Evolutionary conservation across 1,139 yeast genomes (phyloP), one percentile per base, ranked within the genome.

Genomic region (Sugiyamaella castrensis): DNA sequence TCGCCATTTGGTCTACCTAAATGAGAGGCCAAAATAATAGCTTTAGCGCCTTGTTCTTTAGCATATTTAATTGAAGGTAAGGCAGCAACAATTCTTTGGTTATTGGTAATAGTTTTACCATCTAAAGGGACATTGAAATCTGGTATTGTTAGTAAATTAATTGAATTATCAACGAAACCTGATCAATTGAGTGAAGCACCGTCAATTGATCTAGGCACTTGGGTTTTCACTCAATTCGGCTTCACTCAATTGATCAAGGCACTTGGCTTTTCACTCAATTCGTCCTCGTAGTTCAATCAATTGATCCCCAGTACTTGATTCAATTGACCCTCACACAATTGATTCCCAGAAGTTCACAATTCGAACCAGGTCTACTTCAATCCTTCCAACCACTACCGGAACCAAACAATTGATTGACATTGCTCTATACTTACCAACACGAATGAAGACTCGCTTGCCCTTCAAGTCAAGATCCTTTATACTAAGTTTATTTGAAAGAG

Each of bases 1-100:
- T 87, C 88, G 68, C 98, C 98, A 70, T 91, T 91, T 71, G 98
- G 98, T 77, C 98, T 87, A 64, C 98, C 98, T 71, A 91, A 80
- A 72, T 91, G 98, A 54, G 97, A 89, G 57, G 97, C 97, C 65
- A 91, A 81, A 59, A 92, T 75, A 57, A 91, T 82, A 57, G 83
- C 87, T 79, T 86, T 87, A 68, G 98, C 96, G 66, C 85, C 81
- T 51, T 89, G 82, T 66, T 87, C 91, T 70, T 85, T 75, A 51
- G 92, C 97, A 69, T 89, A 89, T 75, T 91, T 75, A 76, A 91
- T 91, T 60, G 98, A 89, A 71, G 98, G 98, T 65, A 91, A 76
- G 59, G 98, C 98, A 70, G 97, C 98, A 63, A 88, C 97, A 70
- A 91, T 92, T 76, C 98, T 84, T 77, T 91, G 97, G 77, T 91